Evolutionary conservation across 2,329 filamentous ascomycete species (phyloP).

Genomic region (Fusarium duplospermum): DNA sequence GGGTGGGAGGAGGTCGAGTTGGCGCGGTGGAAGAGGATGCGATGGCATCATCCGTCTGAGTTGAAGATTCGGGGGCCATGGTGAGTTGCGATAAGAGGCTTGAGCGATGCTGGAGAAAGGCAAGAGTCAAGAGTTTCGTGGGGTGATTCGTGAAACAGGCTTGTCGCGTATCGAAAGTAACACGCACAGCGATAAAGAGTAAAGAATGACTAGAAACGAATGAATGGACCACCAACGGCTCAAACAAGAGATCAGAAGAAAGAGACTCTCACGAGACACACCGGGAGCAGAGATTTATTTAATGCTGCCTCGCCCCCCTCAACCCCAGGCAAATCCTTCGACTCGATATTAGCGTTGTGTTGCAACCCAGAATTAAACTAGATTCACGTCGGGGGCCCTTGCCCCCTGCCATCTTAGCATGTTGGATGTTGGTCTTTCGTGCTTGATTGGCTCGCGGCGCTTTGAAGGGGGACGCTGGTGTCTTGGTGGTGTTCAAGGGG

Average conservation of each 20-base stretch:
- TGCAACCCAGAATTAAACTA: neutral
- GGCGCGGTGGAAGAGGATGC: constrained; percentile 17
- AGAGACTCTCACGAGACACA: neutral
- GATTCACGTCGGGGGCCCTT: constrained; percentile 8
- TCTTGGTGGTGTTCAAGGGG: constrained; percentile 9
- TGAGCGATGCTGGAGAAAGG: neutral
- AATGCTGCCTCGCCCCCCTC: neutral
- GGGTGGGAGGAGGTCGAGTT: constrained; percentile 23
- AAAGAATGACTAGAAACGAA: constrained; percentile 14
- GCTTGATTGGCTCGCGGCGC: constrained; percentile 22
- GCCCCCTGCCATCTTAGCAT: constrained; percentile 15
- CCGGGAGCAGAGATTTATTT: constrained; percentile 16
- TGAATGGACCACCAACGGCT: neutral
- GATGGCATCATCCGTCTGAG: constrained; percentile 32
- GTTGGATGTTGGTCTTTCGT: constrained; percentile 20
- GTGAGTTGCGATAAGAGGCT: neutral
- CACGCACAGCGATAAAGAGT: constrained; percentile 16
- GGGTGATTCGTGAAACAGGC: neutral
- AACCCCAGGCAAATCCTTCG: neutral
- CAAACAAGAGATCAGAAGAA: constrained; percentile 5
- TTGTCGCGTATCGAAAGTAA: neutral
- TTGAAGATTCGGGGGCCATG: constrained; percentile 41
- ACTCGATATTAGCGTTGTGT: neutral
- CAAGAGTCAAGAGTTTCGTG: neutral
- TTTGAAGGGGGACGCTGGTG: constrained; percentile 10